These are phyloP conservation scores for Fusarium succisae DNA, from an alignment of 2,329 filamentous ascomycete genomes.

Conservation along the genomic window DNA sequence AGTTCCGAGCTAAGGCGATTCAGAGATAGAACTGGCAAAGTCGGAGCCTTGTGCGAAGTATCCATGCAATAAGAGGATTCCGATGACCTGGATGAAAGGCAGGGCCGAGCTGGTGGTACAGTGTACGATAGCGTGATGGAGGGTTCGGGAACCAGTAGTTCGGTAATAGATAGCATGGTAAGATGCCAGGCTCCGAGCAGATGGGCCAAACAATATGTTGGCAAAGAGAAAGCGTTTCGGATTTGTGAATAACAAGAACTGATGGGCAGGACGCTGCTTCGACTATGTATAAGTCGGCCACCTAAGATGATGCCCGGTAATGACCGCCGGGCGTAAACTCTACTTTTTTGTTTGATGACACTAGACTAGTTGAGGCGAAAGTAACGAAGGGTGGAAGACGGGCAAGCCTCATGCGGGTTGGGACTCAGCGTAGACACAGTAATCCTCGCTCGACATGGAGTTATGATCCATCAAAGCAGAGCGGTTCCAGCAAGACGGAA, in stretches of 20 bases:
- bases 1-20: slow-evolving; percentile 55
- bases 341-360: slow-evolving; percentile 35
- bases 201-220: slow-evolving; percentile 3
- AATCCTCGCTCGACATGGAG: slow-evolving; percentile 33
- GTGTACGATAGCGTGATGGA: slow-evolving; percentile 31
- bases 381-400: slow-evolving; percentile 42
- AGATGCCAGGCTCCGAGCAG: not conserved
- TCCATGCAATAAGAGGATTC: slow-evolving; percentile 37
- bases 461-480: slow-evolving; percentile 24
- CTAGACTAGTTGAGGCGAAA: slow-evolving; percentile 45
- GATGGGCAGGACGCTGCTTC: slow-evolving; percentile 9
- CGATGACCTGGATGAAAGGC: slow-evolving; percentile 8
- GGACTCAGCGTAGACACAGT: slow-evolving; percentile 17
- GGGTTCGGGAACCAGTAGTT: slow-evolving; percentile 31
- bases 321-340: slow-evolving; percentile 12
- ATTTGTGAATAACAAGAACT: not conserved
- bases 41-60: slow-evolving; percentile 6
- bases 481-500: slow-evolving; percentile 37
- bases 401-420: slow-evolving; percentile 33
- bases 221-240: not conserved
- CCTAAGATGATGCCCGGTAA: slow-evolving; percentile 11
- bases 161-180: slow-evolving; percentile 39
- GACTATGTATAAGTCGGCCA: slow-evolving; percentile 33
- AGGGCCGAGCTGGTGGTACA: slow-evolving; percentile 17
- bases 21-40: slow-evolving; percentile 23